Evolutionary conservation across 305 asterid species (phyloP), one percentile per base, ranked within the genome.

Genomic region (Petunia hybrid): DNA sequence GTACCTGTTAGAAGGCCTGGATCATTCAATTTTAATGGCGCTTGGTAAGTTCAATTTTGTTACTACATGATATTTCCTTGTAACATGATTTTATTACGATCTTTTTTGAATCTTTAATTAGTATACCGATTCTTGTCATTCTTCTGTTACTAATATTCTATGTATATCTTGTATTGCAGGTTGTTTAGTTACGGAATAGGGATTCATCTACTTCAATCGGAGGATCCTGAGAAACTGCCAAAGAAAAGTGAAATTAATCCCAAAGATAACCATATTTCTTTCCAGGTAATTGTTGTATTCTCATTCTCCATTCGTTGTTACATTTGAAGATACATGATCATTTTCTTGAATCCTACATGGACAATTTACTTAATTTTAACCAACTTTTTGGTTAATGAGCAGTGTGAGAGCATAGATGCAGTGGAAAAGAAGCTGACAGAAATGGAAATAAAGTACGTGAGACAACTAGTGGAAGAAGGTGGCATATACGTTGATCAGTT

Each of bases 141-240:
- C 61, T 42, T 78, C 43, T 36, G 5, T 39, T 13, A 35, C 22
- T 73, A 4, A 35, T 13, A 51, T 48, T 35, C 62, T 4, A 22
- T 73, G 45, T 48, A 12, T 35, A 5, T 48, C 1, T 81, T 43
- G n/a, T 1, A 22, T n/a, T 63, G 77, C 86, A 94, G 99, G 99
- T 79, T 95, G 84, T 94, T 92, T 78, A 91, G 99, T 40, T 95
- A 94, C 78, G 98, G 99, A 79, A 91, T 95, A 55, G 99, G 99
- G 60, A 90, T 95, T 65, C 99, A 95, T 88, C 84, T 95, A 0
- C 87, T 95, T 85, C 98, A 92, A 82, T 89, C 98, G 0, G 99
- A 94, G 5, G 87, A 91, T 76, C 95, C 95, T 2, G 89, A 87
- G 2, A 84, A 69, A 2, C 82, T 95, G 93, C 90, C 90, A 0